Evolutionary conservation across 2,329 filamentous ascomycete species (phyloP).

Genomic region (Colletotrichum sp.): DNA sequence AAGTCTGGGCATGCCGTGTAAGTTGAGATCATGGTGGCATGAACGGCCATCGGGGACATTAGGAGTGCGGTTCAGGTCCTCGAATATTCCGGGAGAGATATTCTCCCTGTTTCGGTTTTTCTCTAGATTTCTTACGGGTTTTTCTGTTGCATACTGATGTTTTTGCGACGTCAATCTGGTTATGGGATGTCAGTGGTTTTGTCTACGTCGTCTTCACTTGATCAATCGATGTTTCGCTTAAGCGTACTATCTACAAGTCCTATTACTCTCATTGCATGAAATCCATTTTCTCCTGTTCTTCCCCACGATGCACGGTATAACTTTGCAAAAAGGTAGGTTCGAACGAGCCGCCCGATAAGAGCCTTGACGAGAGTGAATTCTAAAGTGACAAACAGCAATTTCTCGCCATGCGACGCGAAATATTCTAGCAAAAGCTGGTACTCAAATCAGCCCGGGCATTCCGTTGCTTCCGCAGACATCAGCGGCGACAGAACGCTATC

Average conservation of each 20-base stretch:
- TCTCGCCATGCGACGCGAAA: neutral
- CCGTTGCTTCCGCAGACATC: neutral
- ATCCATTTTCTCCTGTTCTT: neutral
- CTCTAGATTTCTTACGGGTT: neutral
- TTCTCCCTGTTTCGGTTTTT: neutral
- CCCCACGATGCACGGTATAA: neutral
- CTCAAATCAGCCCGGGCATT: neutral
- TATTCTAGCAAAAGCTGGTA: neutral
- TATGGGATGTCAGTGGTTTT: neutral
- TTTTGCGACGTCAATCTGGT: neutral
- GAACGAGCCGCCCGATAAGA: neutral
- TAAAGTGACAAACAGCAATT: neutral
- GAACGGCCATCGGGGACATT: neutral
- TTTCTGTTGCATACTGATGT: neutral
- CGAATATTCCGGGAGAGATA: neutral
- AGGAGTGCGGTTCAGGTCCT: neutral
- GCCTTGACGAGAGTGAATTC: neutral
- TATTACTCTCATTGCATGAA: neutral
- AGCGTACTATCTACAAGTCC: neutral
- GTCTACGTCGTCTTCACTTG: neutral
- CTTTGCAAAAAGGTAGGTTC: neutral
- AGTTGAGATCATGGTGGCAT: neutral
- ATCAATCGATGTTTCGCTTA: neutral
- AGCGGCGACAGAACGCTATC: neutral
- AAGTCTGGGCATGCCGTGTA: neutral